phyloP scores from a whole-genome alignment of 164 flowering plant species.

The Amborella trichopoda region DNA sequence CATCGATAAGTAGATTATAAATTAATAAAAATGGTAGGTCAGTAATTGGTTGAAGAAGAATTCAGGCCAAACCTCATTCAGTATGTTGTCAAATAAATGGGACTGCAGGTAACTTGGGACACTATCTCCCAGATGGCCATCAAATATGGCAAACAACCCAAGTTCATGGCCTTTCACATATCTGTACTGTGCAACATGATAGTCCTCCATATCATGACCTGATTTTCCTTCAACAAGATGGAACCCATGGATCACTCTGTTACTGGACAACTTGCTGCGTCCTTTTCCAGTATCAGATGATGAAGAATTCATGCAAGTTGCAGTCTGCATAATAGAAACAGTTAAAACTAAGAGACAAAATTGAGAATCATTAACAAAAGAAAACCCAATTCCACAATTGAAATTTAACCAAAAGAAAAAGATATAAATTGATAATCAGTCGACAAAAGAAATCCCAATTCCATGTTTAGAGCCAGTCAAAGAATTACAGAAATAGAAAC shows the following conservation, averaged over 20 bases:
- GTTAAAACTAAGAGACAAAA: slow-evolving; percentile 2
- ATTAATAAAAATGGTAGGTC: too few species aligned
- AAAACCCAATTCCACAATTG: too few species aligned
- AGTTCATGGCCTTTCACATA: slow-evolving; percentile 29
- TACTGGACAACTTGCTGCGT: slow-evolving; percentile 25
- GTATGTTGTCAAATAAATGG: slow-evolving; percentile 47
- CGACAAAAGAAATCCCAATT: too few species aligned
- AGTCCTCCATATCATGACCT: slow-evolving; percentile 67
- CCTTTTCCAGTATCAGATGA: slow-evolving; percentile 51
- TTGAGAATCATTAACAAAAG: neutral
- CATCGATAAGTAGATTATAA: too few species aligned
- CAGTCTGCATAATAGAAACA: slow-evolving; percentile 16
- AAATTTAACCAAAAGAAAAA: too few species aligned
- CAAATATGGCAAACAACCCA: slow-evolving; percentile 60
- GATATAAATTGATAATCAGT: too few species aligned
- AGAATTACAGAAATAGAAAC: too few species aligned
- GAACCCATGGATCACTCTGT: slow-evolving; percentile 37
- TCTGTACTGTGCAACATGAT: slow-evolving; percentile 47
- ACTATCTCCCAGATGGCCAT: slow-evolving; percentile 56
- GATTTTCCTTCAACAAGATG: slow-evolving; percentile 55
- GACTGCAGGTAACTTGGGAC: slow-evolving; percentile 40
- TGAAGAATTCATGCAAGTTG: slow-evolving; percentile 24
- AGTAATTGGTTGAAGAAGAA: too few species aligned
- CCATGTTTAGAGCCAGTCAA: too few species aligned
- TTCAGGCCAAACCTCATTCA: slow-evolving; percentile 38